A percentile compares a stretch with the other conserved stretches of the same genome.
Evolutionary conservation across 768 basidiomycete genomes (phyloP).

Genomic region (Panaeolus papilionaceus): DNA sequence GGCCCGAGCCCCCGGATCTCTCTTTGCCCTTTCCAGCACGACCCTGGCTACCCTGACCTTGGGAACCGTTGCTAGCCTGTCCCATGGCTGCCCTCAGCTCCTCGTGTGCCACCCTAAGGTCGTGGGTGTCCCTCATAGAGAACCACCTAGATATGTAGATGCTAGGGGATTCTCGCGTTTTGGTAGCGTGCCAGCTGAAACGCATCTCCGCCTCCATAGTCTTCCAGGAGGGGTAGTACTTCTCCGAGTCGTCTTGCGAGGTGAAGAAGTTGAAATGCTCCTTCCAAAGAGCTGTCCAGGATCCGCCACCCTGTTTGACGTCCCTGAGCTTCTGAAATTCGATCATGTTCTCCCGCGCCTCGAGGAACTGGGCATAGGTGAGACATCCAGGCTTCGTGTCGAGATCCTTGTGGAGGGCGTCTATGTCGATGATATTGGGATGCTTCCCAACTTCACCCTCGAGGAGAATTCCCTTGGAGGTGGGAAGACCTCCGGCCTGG

Average conservation of each 20-base stretch:
- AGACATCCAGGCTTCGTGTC: too few species aligned
- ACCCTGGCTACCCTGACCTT: not conserved
- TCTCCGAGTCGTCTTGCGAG: slow-evolving; percentile 12
- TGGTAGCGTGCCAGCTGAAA: not conserved
- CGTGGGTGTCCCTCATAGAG: not conserved
- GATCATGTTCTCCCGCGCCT: too few species aligned
- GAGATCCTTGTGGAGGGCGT: too few species aligned
- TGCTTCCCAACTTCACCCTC: not conserved
- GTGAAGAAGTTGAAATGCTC: slow-evolving; percentile 20
- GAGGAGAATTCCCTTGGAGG: not conserved
- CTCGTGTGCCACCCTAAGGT: not conserved
- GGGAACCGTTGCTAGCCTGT: not conserved
- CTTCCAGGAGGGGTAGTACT: slow-evolving; percentile 16
- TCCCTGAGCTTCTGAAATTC: slow-evolving; percentile 5
- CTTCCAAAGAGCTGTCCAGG: not conserved
- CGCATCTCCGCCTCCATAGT: slow-evolving; percentile 18
- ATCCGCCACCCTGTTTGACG: not conserved
- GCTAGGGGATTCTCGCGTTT: not conserved
- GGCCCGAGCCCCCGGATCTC: not conserved
- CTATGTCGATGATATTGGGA: too few species aligned
- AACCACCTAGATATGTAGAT: not conserved
- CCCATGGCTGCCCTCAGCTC: not conserved
- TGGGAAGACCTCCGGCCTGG: not conserved
- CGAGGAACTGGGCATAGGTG: too few species aligned
- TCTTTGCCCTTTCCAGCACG: not conserved